Percentiles rank a stretch among this genome's conserved stretches.
These are phyloP conservation scores for Fusarium equiseti DNA, from an alignment of 2,329 filamentous ascomycete species.

Conservation along the genomic window DNA sequence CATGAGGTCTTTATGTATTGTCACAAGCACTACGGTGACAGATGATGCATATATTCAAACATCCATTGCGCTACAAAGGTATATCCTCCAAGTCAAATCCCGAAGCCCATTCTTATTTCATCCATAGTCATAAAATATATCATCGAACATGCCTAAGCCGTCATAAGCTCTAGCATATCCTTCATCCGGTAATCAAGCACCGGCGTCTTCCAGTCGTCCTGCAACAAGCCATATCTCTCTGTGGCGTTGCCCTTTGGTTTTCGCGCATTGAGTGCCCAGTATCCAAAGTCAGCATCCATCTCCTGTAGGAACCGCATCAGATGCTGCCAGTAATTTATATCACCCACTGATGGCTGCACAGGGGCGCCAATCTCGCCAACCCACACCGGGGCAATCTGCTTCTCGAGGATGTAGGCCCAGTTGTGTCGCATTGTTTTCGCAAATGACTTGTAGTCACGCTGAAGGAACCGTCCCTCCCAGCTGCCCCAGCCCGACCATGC, in stretches of 20 bases:
- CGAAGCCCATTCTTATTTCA: slow-evolving; percentile 12
- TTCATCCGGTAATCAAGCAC: slow-evolving; percentile 72
- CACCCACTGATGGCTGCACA: slow-evolving; percentile 63
- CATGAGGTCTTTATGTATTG: background rate
- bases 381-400: slow-evolving; percentile 69
- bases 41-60: background rate
- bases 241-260: slow-evolving; percentile 69
- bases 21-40: background rate
- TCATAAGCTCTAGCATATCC: slow-evolving; percentile 69
- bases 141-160: slow-evolving; percentile 11
- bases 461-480: slow-evolving; percentile 68
- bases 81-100: slow-evolving; percentile 28
- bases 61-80: slow-evolving; percentile 21
- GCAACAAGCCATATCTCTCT: slow-evolving; percentile 72
- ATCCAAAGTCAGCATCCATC: slow-evolving; percentile 74
- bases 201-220: slow-evolving; percentile 74
- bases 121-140: slow-evolving; percentile 15
- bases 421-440: slow-evolving; percentile 71
- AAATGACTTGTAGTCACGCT: slow-evolving; percentile 72
- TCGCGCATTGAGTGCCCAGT: slow-evolving; percentile 77
- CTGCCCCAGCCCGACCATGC: slow-evolving; percentile 78
- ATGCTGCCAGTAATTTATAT: slow-evolving; percentile 75
- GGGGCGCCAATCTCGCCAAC: slow-evolving; percentile 75
- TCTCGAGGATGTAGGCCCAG: slow-evolving; percentile 72
- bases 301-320: slow-evolving; percentile 69